Base-by-base conservation (phyloP, 139 green algal genomes). In the Deuterostichococcus epilithicus region DNA sequence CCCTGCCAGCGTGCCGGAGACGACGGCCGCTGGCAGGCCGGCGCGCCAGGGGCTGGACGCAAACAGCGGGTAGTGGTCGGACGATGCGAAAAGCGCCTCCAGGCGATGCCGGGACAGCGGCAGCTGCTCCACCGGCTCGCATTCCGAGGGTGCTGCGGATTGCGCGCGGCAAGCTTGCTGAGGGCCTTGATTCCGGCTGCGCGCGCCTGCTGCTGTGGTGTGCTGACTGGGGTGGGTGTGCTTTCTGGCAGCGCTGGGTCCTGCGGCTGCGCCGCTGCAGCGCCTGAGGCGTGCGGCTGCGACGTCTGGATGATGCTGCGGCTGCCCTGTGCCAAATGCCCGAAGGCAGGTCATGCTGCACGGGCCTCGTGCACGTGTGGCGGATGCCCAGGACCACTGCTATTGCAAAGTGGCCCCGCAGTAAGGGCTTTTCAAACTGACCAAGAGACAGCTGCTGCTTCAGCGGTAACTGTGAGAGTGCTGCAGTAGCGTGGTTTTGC, bases 71-170 rank as follows among this genome's bases (percentile, higher is more conserved):
- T n/a, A 63, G 13, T 63, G 52, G 52, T 63, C 52, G n/a, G n/a
- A n/a, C 20, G 52, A 63, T 63, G 52, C 28, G 52, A 30, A 63
- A 13, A 63, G 18, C 3, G 52, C 52, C 52, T 63, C 52, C 52
- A 63, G 52, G 10, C 52, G 52, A 30, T 63, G 18, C 66, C 77
- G 66, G 18, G 58, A 38, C 69, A 25, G 42, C 38, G 58, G 63
- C 69, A 25, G 42, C 38, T 74, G 59, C 78, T 82, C 70, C 60
- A 25, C 75, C 28, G 52, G 13, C 52, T 13, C 10, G n/a, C n/a
- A n/a, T n/a, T n/a, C n/a, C n/a, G 3, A 5, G 10, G 10, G 52
- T 63, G 52, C 52, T 63, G 18, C 13, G 3, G 20, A 30, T 20
- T 25, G 52, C 3, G 13, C 3, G 3, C 10, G 52, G 5, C 52